These are phyloP conservation scores for Aspergillus caelatus DNA, from an alignment of 2,329 filamentous ascomycete genomes.

Conservation along the genomic window DNA sequence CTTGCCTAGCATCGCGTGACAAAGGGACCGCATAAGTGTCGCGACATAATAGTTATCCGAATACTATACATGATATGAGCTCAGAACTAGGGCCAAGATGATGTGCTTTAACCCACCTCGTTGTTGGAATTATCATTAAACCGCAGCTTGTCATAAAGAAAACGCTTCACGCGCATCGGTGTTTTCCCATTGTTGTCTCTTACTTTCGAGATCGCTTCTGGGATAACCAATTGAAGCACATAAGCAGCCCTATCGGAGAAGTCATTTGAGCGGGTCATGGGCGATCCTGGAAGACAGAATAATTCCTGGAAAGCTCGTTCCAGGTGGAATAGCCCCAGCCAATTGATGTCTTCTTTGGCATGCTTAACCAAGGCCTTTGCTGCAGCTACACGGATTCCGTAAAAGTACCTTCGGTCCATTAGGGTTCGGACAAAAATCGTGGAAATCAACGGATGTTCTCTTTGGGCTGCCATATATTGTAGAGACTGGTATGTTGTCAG, in stretches of 20 bases:
- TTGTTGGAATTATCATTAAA: conserved; percentile 97
- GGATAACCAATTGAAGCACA: conserved; percentile 79
- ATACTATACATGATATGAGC: conserved; percentile 51
- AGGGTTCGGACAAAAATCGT: conserved; percentile 88
- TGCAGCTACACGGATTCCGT: conserved; percentile 87
- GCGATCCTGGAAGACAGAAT: conserved; percentile 78
- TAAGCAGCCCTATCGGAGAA: conserved; percentile 87
- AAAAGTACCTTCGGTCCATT: conserved; percentile 89
- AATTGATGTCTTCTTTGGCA: conserved; percentile 69
- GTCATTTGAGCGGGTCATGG: conserved; percentile 84
- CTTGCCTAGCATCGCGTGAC: conserved; percentile 55
- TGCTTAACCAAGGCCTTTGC: conserved; percentile 77
- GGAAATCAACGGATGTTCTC: conserved; percentile 78
- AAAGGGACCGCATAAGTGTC: conserved; percentile 69
- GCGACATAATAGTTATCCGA: conserved; percentile 91
- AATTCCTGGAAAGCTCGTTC: conserved; percentile 84
- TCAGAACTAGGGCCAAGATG: not conserved
- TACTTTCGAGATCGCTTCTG: conserved; percentile 76
- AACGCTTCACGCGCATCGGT: conserved; percentile 75
- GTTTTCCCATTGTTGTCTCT: conserved; percentile 75
- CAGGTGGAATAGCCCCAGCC: conserved; percentile 81
- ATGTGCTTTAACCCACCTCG: conserved; percentile 40
- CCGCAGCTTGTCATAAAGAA: conserved; percentile 84
- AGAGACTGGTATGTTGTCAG: conserved; percentile 57
- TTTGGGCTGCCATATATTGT: conserved; percentile 69